These are phyloP conservation scores for Prunus dulcis DNA, from an alignment of 306 rosid species.

Conservation along the genomic window DNA sequence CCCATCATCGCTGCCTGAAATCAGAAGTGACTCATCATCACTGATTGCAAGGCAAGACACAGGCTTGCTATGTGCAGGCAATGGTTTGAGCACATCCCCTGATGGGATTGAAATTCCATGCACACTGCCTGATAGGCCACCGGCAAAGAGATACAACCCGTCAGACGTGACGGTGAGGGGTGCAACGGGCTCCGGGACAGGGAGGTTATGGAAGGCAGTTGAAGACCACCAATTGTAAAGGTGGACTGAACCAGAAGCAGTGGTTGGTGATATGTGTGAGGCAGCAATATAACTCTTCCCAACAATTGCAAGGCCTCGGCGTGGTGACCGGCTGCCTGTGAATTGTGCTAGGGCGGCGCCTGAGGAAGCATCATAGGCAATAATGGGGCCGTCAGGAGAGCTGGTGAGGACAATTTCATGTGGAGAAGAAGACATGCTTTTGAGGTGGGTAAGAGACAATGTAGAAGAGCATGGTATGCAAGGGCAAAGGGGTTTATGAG, in stretches of 20 bases:
- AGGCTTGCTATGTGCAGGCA: slow-evolving; percentile 38
- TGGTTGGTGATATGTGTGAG: slow-evolving; percentile 51
- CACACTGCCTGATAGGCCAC: slow-evolving; percentile 63
- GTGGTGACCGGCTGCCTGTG: slow-evolving; percentile 47
- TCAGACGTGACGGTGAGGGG: slow-evolving; percentile 48
- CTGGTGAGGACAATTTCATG: slow-evolving; percentile 57
- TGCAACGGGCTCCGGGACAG: slow-evolving; percentile 58
- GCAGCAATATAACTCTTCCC: slow-evolving; percentile 41
- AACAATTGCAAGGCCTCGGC: slow-evolving; percentile 38
- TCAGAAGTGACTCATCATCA: slow-evolving; percentile 56
- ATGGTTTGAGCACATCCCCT: slow-evolving; percentile 46
- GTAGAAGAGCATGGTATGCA: neutral
- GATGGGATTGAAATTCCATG: slow-evolving; percentile 43
- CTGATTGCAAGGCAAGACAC: slow-evolving; percentile 49
- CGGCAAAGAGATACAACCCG: slow-evolving; percentile 55
- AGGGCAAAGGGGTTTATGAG: neutral
- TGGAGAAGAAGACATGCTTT: slow-evolving; percentile 39
- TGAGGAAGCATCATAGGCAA: slow-evolving; percentile 44
- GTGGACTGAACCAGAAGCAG: slow-evolving; percentile 56
- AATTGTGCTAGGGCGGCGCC: slow-evolving; percentile 37
- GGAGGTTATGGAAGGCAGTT: slow-evolving; percentile 36
- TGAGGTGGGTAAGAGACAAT: neutral
- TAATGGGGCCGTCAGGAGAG: slow-evolving; percentile 57
- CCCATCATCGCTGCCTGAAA: slow-evolving; percentile 77
- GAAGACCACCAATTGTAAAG: slow-evolving; percentile 63